Evolutionary conservation across 495 filamentous ascomycete genomes (phyloP).

Genomic region (Bombardia bombarda): DNA sequence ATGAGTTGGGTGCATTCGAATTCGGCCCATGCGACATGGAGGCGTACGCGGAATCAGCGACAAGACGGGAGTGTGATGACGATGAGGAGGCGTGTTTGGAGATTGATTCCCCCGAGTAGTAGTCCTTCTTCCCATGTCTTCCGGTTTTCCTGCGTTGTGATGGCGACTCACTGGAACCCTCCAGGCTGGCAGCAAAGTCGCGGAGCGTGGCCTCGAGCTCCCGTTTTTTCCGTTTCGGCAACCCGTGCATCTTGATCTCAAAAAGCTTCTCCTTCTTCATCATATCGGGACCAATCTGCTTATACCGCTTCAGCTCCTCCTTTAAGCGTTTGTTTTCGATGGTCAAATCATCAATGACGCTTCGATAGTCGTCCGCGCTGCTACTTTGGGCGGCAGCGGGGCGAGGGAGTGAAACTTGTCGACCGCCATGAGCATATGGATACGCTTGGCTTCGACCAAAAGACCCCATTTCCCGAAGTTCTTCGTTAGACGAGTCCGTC

Average conservation of each 20-base stretch:
- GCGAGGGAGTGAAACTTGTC: slow-evolving; percentile 11
- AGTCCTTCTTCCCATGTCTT: slow-evolving; percentile 22
- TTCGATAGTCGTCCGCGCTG: slow-evolving; percentile 51
- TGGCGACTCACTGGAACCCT: slow-evolving; percentile 32
- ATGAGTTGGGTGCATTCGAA: slow-evolving; percentile 25
- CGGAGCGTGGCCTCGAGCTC: slow-evolving; percentile 66
- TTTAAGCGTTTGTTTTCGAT: slow-evolving; percentile 65
- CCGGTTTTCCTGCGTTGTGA: slow-evolving; percentile 23
- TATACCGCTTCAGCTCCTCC: slow-evolving; percentile 58
- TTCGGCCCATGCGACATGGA: slow-evolving; percentile 54
- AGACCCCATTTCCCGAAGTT: slow-evolving; percentile 1
- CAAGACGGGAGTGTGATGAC: slow-evolving; percentile 45
- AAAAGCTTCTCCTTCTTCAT: slow-evolving; percentile 61
- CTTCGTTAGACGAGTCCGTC: slow-evolving; percentile 37
- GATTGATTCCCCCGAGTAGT: slow-evolving; percentile 20
- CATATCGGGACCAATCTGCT: slow-evolving; percentile 51
- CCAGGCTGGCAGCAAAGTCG: slow-evolving; percentile 53
- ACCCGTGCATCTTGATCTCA: slow-evolving; percentile 64
- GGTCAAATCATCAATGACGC: slow-evolving; percentile 66
- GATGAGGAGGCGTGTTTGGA: slow-evolving; percentile 42
- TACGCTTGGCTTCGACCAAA: slow-evolving; percentile 9
- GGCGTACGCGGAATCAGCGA: slow-evolving; percentile 69
- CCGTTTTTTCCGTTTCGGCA: slow-evolving; percentile 56
- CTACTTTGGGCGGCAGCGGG: slow-evolving; percentile 38
- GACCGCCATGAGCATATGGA: slow-evolving; percentile 12